Base-by-base conservation (phyloP, 2,329 filamentous ascomycete species). In the Exophiala viscosa region DNA sequence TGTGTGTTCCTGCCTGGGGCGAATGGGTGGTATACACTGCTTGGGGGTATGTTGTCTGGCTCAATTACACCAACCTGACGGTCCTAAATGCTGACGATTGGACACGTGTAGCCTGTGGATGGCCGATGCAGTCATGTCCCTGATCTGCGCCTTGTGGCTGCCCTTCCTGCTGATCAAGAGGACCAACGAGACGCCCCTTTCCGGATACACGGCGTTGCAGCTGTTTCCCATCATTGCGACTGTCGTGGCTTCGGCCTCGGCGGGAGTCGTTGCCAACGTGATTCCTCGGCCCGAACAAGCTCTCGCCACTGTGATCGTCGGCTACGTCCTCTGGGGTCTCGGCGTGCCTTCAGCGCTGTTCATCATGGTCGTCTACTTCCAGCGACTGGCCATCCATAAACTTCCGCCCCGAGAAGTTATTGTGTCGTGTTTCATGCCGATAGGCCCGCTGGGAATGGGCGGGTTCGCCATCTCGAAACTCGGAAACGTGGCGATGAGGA, bases 261-360 rank as follows among this genome's bases (percentile, higher is more conserved):
- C 85, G 3, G 75, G 76, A 5, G 72, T 78, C n/a, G 73, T 88
- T 0, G 47, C 51, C 15, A 14, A 20, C 8, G 51, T 48, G 28
- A 13, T 57, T 2, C 50, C 50, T 10, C 31, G 46, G 13, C 38
- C 48, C 6, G 23, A 75, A 77, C 1, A 74, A 82, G 82, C 81
- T 6, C 69, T 86, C 9, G 78, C 76, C 52, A 88, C 85, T 0
- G 64, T 88, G 15, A 69, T 88, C 20, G 72, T 73, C n/a, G 84
- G 79, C 23, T 89, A 88, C 65, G 71, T 87, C 17, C 77, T 88
- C 50, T 87, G 83, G 83, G 85, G 85, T 0, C 80, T 85, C 3
- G 49, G 52, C 28, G 23, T 55, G 8, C 77, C 79, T 0, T 69
- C 88, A 40, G 79, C 83, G 0, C 74, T 84, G 65, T 79, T 80